Evolutionary conservation across 257 asterid species (phyloP).

Genomic region (Eucommia ulmoides): DNA sequence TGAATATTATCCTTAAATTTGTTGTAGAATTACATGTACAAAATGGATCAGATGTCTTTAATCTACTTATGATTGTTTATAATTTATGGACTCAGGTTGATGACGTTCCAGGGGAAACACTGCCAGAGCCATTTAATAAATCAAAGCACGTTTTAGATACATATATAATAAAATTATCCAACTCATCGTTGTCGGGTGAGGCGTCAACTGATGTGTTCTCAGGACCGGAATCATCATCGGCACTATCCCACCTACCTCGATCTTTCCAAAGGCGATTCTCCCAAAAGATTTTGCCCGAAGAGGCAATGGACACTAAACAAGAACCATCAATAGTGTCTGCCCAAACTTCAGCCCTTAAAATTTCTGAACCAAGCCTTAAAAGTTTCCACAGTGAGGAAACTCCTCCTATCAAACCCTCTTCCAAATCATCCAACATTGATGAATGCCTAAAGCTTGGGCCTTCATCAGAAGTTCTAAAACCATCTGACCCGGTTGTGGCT

Average conservation of each 20-base stretch:
- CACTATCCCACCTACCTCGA: slow-evolving; percentile 43
- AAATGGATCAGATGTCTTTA: too few species aligned
- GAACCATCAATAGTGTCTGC: slow-evolving; percentile 9
- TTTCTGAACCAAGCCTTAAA: slow-evolving; percentile 6
- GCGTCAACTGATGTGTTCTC: too few species aligned
- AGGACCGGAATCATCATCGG: too few species aligned
- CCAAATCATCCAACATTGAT: too few species aligned
- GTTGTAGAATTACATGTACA: background rate
- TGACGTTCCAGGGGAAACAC: slow-evolving; percentile 63
- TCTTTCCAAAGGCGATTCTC: slow-evolving; percentile 46
- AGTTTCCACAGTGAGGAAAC: slow-evolving; percentile 2
- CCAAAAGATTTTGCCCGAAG: slow-evolving; percentile 5
- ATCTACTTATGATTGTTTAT: background rate
- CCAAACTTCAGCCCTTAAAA: slow-evolving; percentile 9
- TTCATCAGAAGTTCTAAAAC: slow-evolving; percentile 5
- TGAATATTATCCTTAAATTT: too few species aligned
- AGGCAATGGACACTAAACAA: slow-evolving; percentile 8
- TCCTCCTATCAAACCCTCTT: too few species aligned
- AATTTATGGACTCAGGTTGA: slow-evolving; percentile 42
- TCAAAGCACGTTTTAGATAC: slow-evolving; percentile 17
- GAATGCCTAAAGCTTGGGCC: slow-evolving; percentile 6
- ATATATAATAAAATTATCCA: slow-evolving; percentile 11
- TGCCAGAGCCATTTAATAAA: slow-evolving; percentile 50
- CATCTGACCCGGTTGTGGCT: too few species aligned
- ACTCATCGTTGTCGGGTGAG: slow-evolving; percentile 9